phyloP scores from a whole-genome alignment of 2,329 filamentous ascomycete species.

The Intubia oerlemansii region DNA sequence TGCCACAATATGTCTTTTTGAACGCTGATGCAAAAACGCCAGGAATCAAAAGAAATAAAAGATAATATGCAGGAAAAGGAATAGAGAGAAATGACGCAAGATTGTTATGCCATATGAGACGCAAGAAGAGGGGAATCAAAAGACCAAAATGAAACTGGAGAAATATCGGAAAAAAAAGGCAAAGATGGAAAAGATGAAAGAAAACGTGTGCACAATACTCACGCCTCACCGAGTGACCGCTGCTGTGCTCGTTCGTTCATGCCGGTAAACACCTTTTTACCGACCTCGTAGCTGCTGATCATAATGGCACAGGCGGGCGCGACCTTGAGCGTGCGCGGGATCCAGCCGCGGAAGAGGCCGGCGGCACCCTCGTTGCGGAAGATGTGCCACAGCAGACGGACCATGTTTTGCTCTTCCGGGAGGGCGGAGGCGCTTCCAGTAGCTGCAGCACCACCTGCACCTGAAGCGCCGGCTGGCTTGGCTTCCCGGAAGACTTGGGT shows the following conservation, averaged over 20 bases:
- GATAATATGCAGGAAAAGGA: conserved; percentile 1
- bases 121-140: background rate
- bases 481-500: conserved; percentile 61
- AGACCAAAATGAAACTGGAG: background rate
- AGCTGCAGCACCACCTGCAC: no score
- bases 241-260: conserved; percentile 58
- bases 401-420: conserved; percentile 62
- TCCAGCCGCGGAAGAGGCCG: conserved; percentile 82
- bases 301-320: conserved; percentile 96
- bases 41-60: no score
- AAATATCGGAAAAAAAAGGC: background rate
- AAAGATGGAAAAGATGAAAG: background rate
- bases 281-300: conserved; percentile 95
- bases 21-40: no score
- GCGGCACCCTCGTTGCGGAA: conserved; percentile 62
- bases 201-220: no score
- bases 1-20: no score
- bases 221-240: no score
- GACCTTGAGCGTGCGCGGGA: conserved; percentile 78
- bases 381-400: conserved; percentile 72
- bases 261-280: conserved; percentile 65
- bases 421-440: conserved; percentile 14
- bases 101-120: background rate
- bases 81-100: background rate
- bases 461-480: conserved; percentile 9